phyloP scores from a whole-genome alignment of 2,329 filamentous ascomycete genomes.

The Colletotrichum abscissum region DNA sequence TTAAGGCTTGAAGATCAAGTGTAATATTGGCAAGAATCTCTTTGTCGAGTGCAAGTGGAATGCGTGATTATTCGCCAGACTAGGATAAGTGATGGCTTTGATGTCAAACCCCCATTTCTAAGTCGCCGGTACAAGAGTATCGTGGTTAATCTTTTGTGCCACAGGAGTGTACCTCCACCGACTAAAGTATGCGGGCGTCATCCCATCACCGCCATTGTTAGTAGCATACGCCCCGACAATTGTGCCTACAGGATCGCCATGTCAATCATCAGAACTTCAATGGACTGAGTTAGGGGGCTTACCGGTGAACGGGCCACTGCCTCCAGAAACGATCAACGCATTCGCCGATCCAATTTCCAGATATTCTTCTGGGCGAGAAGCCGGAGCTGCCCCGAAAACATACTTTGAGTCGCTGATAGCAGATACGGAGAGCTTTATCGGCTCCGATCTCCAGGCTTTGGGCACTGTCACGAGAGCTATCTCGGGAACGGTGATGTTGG shows the following conservation, averaged over 20 bases:
- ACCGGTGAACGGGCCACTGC: slow-evolving; percentile 44
- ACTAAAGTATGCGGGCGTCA: slow-evolving; percentile 57
- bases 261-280: background rate
- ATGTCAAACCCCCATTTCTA: background rate
- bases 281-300: background rate
- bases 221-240: slow-evolving; percentile 65
- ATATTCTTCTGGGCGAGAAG: slow-evolving; percentile 26
- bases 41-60: too few relatives aligned
- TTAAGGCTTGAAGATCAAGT: too few relatives aligned
- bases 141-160: slow-evolving; percentile 20
- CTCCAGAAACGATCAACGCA: slow-evolving; percentile 30
- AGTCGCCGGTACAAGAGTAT: background rate
- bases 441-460: slow-evolving; percentile 45
- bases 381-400: slow-evolving; percentile 49
- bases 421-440: slow-evolving; percentile 53
- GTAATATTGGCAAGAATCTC: too few relatives aligned
- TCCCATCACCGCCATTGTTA: slow-evolving; percentile 58
- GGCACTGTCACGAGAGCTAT: slow-evolving; percentile 52
- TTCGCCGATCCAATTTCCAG: slow-evolving; percentile 48
- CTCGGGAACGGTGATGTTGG: slow-evolving; percentile 44
- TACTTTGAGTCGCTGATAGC: slow-evolving; percentile 59
- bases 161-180: slow-evolving; percentile 57
- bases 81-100: too few relatives aligned
- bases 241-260: slow-evolving; percentile 47
- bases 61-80: too few relatives aligned